Evolutionary conservation across 139 green algal genomes (phyloP).

Genomic region (Chlamydomonas eustigma): DNA sequence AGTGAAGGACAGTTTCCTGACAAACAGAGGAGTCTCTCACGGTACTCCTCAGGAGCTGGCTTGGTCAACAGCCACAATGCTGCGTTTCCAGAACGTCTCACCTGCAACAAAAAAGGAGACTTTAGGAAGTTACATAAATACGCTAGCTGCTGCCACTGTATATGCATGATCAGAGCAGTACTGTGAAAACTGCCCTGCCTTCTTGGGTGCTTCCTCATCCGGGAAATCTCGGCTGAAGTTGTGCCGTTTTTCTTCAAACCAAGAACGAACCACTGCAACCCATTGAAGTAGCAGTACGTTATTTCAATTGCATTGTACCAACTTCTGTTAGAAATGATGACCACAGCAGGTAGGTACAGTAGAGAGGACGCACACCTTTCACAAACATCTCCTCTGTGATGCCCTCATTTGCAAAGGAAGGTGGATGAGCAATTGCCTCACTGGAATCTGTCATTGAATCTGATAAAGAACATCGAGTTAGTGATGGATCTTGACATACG

Average conservation of each 20-base stretch:
- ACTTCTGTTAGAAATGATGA: too few species aligned
- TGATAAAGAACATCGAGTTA: too few species aligned
- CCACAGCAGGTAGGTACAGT: too few species aligned
- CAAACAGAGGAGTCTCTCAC: not conserved
- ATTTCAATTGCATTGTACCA: too few species aligned
- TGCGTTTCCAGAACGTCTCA: not conserved
- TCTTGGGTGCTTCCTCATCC: not conserved
- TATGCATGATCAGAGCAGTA: not conserved
- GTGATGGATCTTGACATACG: too few species aligned
- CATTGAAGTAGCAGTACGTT: too few species aligned
- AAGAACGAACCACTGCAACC: not conserved
- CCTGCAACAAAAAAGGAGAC: too few species aligned
- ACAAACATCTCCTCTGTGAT: constrained; percentile 2
- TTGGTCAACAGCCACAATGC: not conserved
- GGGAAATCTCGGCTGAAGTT: not conserved
- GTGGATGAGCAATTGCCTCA: too few species aligned
- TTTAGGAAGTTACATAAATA: too few species aligned
- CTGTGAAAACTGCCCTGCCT: not conserved
- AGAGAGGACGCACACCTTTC: not conserved
- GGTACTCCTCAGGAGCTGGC: not conserved
- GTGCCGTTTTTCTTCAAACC: not conserved
- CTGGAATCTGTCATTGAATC: too few species aligned
- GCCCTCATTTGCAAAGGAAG: too few species aligned
- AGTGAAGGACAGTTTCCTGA: not conserved
- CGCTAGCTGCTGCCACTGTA: too few species aligned